These are phyloP conservation scores for Wickerhamomyces hampshirensis DNA, from an alignment of 805 yeast species.

Conservation along the genomic window DNA sequence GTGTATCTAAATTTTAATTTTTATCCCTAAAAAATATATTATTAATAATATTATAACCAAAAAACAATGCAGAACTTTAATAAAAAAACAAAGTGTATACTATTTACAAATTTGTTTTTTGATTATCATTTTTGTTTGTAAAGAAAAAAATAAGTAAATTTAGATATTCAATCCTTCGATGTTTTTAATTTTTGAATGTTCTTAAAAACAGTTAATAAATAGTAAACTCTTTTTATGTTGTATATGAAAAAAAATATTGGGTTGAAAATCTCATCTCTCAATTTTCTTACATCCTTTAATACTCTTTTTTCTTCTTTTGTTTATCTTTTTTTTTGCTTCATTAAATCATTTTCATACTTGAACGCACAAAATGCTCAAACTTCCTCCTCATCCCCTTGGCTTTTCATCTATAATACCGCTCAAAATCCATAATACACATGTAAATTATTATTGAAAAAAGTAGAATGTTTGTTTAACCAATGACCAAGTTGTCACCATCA, in stretches of 20 bases:
- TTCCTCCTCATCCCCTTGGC: neutral
- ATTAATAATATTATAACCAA: neutral
- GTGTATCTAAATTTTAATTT: no score
- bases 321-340: constrained; percentile 1
- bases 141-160: neutral
- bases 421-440: constrained; percentile 5
- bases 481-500: constrained; percentile 76
- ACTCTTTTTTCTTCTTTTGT: constrained; percentile 5
- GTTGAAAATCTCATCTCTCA: constrained; percentile 3
- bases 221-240: constrained; percentile 6
- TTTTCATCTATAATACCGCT: constrained; percentile 1
- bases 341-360: neutral
- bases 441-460: constrained; percentile 11
- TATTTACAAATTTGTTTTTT: constrained; percentile 18
- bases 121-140: neutral
- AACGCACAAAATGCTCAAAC: neutral
- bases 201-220: constrained; percentile 9
- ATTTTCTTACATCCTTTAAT: constrained; percentile 4
- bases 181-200: constrained; percentile 2
- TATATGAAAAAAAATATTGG: neutral
- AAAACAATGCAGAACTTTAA: constrained; percentile 16
- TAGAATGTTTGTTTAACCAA: constrained; percentile 54
- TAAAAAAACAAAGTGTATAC: constrained; percentile 15
- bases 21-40: neutral
- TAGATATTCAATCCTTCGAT: constrained; percentile 2